These are phyloP conservation scores for Trichophyton simii DNA, from an alignment of 2,329 filamentous ascomycete genomes.

Conservation along the genomic window DNA sequence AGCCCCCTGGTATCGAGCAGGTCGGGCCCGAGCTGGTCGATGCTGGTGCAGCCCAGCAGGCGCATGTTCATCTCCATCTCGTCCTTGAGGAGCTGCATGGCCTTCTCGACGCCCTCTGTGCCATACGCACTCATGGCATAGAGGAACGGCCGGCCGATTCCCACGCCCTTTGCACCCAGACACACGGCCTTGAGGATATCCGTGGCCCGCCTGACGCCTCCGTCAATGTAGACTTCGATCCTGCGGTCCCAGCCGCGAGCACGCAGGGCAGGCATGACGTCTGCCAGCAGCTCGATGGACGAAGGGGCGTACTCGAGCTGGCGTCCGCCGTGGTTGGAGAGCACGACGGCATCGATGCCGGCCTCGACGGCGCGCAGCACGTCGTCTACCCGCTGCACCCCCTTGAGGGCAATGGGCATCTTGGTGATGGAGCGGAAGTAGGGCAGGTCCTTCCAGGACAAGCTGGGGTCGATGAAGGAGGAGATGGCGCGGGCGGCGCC, in stretches of 20 bases:
- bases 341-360: conserved; percentile 76
- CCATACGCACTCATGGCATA: conserved; percentile 95
- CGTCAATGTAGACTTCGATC: conserved; percentile 84
- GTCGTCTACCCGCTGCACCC: conserved; percentile 90
- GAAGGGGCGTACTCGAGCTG: conserved; percentile 88
- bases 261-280: conserved; percentile 79
- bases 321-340: conserved; percentile 90
- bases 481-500: conserved; percentile 91
- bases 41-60: conserved; percentile 62
- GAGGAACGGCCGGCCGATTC: conserved; percentile 86
- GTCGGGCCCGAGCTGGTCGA: conserved; percentile 67
- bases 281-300: conserved; percentile 77
- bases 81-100: conserved; percentile 85
- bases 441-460: conserved; percentile 85
- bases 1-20: conserved; percentile 63
- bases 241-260: conserved; percentile 59
- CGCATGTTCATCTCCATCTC: conserved; percentile 99
- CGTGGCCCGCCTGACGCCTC: conserved; percentile 76
- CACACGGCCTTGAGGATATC: conserved; percentile 94
- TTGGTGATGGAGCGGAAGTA: conserved; percentile 85
- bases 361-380: conserved; percentile 73
- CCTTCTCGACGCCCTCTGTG: conserved; percentile 70
- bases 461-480: conserved; percentile 87
- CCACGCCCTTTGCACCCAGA: conserved; percentile 80
- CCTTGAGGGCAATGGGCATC: conserved; percentile 94